These are phyloP conservation scores for Raffaelea ambrosiae DNA, from an alignment of 2,329 filamentous ascomycete species.

Conservation along the genomic window DNA sequence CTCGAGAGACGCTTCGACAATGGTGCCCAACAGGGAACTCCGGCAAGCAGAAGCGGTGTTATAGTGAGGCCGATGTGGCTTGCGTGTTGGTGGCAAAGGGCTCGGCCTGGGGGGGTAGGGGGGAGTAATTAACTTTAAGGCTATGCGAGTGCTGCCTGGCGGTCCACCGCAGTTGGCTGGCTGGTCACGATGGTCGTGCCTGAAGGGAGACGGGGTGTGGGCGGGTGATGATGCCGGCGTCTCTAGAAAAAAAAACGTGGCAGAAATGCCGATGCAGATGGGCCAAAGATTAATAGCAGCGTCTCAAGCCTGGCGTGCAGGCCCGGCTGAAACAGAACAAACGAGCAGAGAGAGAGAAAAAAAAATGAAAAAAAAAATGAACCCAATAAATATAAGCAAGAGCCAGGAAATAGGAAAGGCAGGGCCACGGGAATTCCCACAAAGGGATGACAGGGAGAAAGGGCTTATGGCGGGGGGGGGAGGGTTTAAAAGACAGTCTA, in stretches of 20 bases:
- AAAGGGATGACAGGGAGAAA: background rate
- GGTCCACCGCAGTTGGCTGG: too few relatives aligned
- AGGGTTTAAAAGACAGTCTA: constrained; percentile 5
- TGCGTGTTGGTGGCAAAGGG: background rate
- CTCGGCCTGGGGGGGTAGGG: too few relatives aligned
- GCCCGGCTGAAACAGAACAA: background rate
- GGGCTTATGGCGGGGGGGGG: background rate
- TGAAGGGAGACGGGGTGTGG: too few relatives aligned
- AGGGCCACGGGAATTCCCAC: background rate
- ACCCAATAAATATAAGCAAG: background rate
- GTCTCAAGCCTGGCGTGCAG: too few relatives aligned
- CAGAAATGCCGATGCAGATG: too few relatives aligned
- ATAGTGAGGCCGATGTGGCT: background rate
- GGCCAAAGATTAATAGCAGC: too few relatives aligned
- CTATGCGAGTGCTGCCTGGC: too few relatives aligned
- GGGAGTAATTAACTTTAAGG: too few relatives aligned
- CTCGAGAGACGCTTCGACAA: too few relatives aligned
- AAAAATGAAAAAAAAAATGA: background rate
- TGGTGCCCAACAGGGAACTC: too few relatives aligned
- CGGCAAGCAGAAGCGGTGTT: background rate
- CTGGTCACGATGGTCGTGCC: background rate
- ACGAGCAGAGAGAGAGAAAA: background rate
- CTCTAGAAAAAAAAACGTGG: background rate
- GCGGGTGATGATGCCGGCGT: background rate
- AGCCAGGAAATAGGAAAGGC: background rate